phyloP scores from a whole-genome alignment of 805 yeast species.

The Candida sphagnicola region DNA sequence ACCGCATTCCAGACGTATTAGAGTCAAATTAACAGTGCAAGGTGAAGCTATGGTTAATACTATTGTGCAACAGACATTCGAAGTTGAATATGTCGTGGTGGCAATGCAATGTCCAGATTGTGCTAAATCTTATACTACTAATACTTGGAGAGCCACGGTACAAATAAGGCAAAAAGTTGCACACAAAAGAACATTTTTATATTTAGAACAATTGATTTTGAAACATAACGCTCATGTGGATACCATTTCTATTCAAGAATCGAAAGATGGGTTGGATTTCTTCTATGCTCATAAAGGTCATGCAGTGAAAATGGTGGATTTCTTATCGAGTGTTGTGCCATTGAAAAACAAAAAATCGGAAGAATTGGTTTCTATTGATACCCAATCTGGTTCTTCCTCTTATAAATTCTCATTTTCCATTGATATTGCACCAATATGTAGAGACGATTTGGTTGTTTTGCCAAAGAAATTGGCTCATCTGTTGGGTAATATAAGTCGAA shows the following conservation, averaged over 20 bases:
- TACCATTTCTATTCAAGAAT: conserved; percentile 88
- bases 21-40: conserved; percentile 88
- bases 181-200: conserved; percentile 94
- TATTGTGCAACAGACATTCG: conserved; percentile 89
- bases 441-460: conserved; percentile 90
- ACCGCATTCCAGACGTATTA: conserved; percentile 94
- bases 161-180: conserved; percentile 97
- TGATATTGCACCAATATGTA: conserved; percentile 94
- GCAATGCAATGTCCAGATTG: conserved; percentile 99
- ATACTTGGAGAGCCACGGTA: conserved; percentile 97
- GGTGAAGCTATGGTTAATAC: conserved; percentile 94
- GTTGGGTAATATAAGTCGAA: conserved; percentile 75
- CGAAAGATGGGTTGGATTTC: conserved; percentile 93
- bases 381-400: conserved; percentile 81
- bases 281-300: conserved; percentile 85
- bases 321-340: conserved; percentile 81
- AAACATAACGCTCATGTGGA: conserved; percentile 91
- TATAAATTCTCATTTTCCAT: conserved; percentile 91
- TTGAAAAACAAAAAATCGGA: conserved; percentile 78
- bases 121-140: conserved; percentile 93
- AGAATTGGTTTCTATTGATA: conserved; percentile 88
- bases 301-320: conserved; percentile 92
- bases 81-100: conserved; percentile 87
- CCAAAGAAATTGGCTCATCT: conserved; percentile 84
- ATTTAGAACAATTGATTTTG: conserved; percentile 90